A percentile compares a stretch with the other conserved stretches of the same genome.
Conservation (phyloP, 129 eudicot genomes). For the Helianthus tuberosus region DNA sequence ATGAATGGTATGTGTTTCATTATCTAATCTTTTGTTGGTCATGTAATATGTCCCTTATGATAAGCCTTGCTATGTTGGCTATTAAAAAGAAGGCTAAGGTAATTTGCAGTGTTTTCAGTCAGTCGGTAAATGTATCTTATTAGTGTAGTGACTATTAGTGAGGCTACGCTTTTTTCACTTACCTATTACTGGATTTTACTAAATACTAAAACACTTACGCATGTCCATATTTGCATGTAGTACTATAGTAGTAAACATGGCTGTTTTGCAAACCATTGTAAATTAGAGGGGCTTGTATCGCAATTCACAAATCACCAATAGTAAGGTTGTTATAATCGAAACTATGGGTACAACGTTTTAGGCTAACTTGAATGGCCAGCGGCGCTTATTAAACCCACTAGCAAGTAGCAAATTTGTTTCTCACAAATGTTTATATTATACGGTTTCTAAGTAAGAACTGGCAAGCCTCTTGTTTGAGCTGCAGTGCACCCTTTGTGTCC, state of each 20-base stretch:
- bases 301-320: no score
- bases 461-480: not conserved
- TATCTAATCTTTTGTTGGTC: conserved; percentile 10
- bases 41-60: conserved; percentile 5
- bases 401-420: not conserved
- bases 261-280: not conserved
- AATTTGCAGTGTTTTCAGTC: conserved; percentile 7
- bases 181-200: not conserved
- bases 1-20: conserved; percentile 60
- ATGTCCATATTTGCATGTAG: not conserved
- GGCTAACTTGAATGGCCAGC: not conserved
- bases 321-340: no score
- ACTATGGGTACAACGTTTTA: no score
- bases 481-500: no score
- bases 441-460: not conserved
- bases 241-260: not conserved
- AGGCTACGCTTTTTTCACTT: not conserved
- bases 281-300: not conserved
- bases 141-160: not conserved
- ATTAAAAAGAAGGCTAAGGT: not conserved
- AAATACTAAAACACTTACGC: not conserved
- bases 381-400: not conserved
- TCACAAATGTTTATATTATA: not conserved
- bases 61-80: not conserved
- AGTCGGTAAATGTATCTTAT: not conserved